Conservation (phyloP, 495 filamentous ascomycete species). For the Xylona heveae region DNA sequence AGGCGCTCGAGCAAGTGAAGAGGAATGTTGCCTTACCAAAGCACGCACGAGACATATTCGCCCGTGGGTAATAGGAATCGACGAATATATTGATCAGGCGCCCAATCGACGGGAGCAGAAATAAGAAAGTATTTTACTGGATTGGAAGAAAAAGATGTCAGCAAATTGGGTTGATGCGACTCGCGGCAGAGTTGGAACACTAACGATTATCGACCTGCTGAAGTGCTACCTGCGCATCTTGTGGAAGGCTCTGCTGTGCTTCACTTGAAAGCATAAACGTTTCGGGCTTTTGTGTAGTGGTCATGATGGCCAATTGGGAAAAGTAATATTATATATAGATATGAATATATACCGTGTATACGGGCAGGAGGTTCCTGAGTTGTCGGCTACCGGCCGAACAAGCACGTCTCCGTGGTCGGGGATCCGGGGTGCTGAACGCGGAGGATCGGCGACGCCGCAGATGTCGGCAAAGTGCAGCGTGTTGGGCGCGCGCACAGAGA, state of each 20-base stretch:
- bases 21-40: conserved; percentile 42
- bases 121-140: conserved; percentile 99
- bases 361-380: too few relatives aligned
- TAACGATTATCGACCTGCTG: conserved; percentile 96
- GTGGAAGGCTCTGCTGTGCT: conserved; percentile 85
- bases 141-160: background rate
- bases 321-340: too few relatives aligned
- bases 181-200: conserved; percentile 16
- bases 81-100: conserved; percentile 85
- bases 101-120: conserved; percentile 95
- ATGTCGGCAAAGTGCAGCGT: too few relatives aligned
- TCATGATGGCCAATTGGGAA: conserved; percentile 39
- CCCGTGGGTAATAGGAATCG: conserved; percentile 89
- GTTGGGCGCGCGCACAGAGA: too few relatives aligned
- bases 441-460: too few relatives aligned
- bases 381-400: too few relatives aligned
- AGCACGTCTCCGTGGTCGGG: too few relatives aligned
- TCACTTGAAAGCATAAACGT: conserved; percentile 96
- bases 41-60: conserved; percentile 94
- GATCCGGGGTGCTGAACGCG: too few relatives aligned
- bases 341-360: too few relatives aligned
- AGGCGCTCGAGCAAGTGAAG: background rate
- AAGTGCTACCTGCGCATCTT: conserved; percentile 90
- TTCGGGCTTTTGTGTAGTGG: conserved; percentile 75
- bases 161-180: background rate